These are phyloP conservation scores for Hordeum pubiflorum DNA, from an alignment of 202 grass and related monocot genomes.

Conservation along the genomic window DNA sequence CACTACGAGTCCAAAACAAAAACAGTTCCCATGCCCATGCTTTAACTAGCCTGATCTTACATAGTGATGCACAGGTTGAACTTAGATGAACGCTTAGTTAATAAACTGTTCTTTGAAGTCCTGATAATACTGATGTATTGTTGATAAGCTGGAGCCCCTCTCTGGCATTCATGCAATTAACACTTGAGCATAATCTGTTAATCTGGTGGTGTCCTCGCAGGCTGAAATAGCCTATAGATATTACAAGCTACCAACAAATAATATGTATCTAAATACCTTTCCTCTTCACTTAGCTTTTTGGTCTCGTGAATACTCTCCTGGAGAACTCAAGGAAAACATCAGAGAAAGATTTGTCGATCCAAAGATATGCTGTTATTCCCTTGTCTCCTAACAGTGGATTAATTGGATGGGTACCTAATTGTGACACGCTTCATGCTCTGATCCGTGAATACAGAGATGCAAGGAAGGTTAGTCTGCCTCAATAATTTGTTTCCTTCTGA, in stretches of 20 bases:
- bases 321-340: conserved; percentile 86
- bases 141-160: not conserved
- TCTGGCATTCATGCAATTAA: conserved; percentile 2
- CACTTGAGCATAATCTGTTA: not conserved
- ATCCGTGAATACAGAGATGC: conserved; percentile 97
- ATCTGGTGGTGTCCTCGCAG: not conserved
- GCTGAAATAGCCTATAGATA: conserved; percentile 3
- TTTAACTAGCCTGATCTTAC: not conserved
- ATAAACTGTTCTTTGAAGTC: not conserved
- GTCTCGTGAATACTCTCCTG: conserved; percentile 93
- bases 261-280: conserved; percentile 16
- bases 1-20: not conserved
- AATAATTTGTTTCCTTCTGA: not conserved
- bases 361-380: conserved; percentile 97
- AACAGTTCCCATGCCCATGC: not conserved
- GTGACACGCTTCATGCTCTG: conserved; percentile 86
- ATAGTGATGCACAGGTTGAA: conserved; percentile 4
- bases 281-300: conserved; percentile 63
- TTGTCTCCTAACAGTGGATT: conserved; percentile 95
- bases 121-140: not conserved
- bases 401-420: conserved; percentile 96
- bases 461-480: conserved; percentile 68
- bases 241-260: not conserved
- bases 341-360: conserved; percentile 93
- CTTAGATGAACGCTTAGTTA: not conserved